These are phyloP conservation scores for Knoxia roxburghii DNA, from an alignment of 257 asterid species.

Conservation along the genomic window DNA sequence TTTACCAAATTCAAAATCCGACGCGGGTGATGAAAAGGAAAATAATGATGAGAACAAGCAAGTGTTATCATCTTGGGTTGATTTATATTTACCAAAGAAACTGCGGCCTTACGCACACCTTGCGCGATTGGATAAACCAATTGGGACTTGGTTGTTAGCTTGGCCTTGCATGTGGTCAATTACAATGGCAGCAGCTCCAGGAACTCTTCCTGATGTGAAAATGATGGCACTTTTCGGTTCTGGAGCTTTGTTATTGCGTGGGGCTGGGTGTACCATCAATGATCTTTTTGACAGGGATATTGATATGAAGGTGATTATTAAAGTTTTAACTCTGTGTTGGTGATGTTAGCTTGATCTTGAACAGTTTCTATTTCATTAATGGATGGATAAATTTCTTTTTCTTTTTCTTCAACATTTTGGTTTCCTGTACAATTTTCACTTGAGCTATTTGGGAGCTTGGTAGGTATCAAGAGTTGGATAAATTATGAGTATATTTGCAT, in stretches of 20 bases:
- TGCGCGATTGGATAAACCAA: constrained; percentile 83
- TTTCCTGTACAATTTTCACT: background rate
- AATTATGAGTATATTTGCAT: background rate
- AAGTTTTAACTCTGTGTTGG: background rate
- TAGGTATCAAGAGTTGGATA: background rate
- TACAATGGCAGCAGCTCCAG: constrained; percentile 70
- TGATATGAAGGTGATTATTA: constrained; percentile 51
- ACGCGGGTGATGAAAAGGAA: constrained; percentile 1
- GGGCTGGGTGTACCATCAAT: constrained; percentile 88
- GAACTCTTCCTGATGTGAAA: constrained; percentile 74
- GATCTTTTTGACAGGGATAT: constrained; percentile 88
- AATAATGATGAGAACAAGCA: too few species aligned
- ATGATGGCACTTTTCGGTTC: constrained; percentile 79
- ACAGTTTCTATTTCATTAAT: too few species aligned
- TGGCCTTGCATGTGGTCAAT: constrained; percentile 99
- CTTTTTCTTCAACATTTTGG: background rate
- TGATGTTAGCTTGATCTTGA: background rate
- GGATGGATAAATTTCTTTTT: background rate
- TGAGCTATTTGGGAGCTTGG: background rate
- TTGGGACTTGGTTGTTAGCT: constrained; percentile 93
- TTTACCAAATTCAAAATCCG: background rate
- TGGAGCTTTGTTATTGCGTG: constrained; percentile 81
- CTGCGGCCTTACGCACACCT: constrained; percentile 64
- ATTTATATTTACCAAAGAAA: constrained; percentile 60
- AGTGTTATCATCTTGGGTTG: constrained; percentile 48